Percentiles rank a stretch among this genome's conserved stretches.
These are phyloP conservation scores for Carex arenaria DNA, from an alignment of 202 grass and related monocot species.

Conservation along the genomic window DNA sequence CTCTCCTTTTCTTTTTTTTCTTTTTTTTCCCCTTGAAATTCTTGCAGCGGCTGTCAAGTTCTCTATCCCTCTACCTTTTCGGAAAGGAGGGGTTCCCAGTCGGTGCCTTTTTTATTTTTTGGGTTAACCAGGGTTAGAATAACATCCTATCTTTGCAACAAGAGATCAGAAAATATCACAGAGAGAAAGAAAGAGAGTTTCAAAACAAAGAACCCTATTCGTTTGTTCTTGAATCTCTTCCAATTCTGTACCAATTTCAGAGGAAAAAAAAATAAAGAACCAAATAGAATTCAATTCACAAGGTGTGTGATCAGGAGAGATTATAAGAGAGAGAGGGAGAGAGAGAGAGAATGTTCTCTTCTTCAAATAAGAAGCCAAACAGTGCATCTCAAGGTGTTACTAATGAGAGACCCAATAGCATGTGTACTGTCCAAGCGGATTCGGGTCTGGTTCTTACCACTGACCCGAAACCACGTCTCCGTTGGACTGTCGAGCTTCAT, in stretches of 20 bases:
- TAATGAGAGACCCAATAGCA: constrained; percentile 49
- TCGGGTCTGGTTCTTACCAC: constrained; percentile 98
- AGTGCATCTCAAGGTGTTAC: constrained; percentile 29
- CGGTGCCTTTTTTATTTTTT: constrained; percentile 29
- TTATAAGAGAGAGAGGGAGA: constrained; percentile 26
- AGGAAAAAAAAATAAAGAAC: constrained; percentile 32
- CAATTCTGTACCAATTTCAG: constrained; percentile 28
- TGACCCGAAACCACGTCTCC: constrained; percentile 97
- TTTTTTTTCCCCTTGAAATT: constrained; percentile 9
- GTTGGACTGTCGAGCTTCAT: constrained; percentile 97
- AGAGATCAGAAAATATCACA: constrained; percentile 36
- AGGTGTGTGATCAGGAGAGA: constrained; percentile 19
- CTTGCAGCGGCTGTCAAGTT: constrained; percentile 6
- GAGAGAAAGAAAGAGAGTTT: constrained; percentile 42
- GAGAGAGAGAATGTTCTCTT: constrained; percentile 78
- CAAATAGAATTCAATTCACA: constrained; percentile 20
- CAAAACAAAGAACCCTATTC: constrained; percentile 54
- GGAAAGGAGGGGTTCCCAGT: constrained; percentile 31
- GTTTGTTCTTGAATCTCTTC: constrained; percentile 52
- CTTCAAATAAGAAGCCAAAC: constrained; percentile 70
- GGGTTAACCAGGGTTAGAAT: constrained; percentile 21
- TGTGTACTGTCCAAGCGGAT: constrained; percentile 72
- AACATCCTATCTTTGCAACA: constrained; percentile 26
- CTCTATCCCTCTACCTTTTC: constrained; percentile 19
- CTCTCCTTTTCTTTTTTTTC: constrained; percentile 8